Base-by-base conservation (phyloP, 129 eudicot genomes). In the Centrapalus pauciflorus region DNA sequence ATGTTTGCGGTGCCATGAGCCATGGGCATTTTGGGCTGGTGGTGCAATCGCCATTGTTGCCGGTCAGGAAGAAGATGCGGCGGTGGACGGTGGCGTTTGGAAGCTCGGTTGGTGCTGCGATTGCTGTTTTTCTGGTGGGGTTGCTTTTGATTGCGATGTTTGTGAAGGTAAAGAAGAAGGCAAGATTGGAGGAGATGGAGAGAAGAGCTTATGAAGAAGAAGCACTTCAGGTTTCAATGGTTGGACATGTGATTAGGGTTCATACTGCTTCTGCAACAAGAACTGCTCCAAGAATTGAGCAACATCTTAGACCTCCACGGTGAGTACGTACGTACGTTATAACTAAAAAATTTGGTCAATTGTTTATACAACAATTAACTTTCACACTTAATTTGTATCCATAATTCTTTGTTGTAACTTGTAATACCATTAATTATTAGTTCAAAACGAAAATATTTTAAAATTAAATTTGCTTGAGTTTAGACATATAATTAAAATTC, bases 151-250 rank as follows among this genome's bases (percentile, higher is more conserved):
- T 89, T 54, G 99, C 96, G 0, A 69, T 93, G 86, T 81, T 89
- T 70, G 93, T 79, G 32, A 93, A 83, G 71, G 96, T 81, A 45
- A 88, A 88, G 89, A 88, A 93, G 84, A 86, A 83, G 57, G 81
- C 82, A 40, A 86, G 84, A 70, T 73, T 88, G 80, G 96, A 93
- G 12, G 96, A 93, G 56, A 30, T 83, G 87, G 96, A 83, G 76
- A 82, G 98, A 55, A 81, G 95, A 79, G 98, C 96, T 49, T 93
- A 93, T 79, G 95, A 93, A 65, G 98, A 93, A 73, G 98, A 93
- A 70, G 98, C 96, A 65, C 77, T 93, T 65, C 92, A 88, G 69
- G 98, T 93, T 14, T 85, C 95, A 2, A 88, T 93, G 98, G 98
- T 88, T 35, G 98, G 98, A 20, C 98, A 93, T 72, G 92, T 84